Percentiles rank a stretch among this genome's conserved stretches.
These are phyloP conservation scores for Zopfia rhizophila DNA, from an alignment of 2,329 filamentous ascomycete genomes.

Conservation along the genomic window DNA sequence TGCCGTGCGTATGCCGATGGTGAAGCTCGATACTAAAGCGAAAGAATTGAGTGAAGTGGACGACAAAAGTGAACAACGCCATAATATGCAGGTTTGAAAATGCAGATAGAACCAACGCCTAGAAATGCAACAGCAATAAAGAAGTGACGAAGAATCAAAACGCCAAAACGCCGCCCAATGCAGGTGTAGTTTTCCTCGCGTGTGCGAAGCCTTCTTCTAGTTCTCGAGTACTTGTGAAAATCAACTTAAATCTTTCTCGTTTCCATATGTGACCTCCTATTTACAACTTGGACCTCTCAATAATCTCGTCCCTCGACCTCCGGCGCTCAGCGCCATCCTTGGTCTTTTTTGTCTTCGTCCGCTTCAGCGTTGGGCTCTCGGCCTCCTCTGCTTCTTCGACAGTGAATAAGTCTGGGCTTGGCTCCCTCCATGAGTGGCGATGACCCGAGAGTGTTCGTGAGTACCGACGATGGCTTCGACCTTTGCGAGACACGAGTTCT, in stretches of 20 bases:
- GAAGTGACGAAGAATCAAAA: conserved; percentile 20
- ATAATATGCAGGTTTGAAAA: conserved; percentile 4
- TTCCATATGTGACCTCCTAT: conserved; percentile 7
- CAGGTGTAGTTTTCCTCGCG: conserved; percentile 14
- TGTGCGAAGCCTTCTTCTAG: conserved; percentile 4
- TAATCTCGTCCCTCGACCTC: conserved; percentile 39
- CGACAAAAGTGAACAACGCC: conserved; percentile 5
- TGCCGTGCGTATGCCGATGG: background rate
- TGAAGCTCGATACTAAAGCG: conserved; percentile 2
- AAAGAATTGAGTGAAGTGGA: background rate
- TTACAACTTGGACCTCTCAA: conserved; percentile 45
- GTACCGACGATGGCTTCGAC: conserved; percentile 40
- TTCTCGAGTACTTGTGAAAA: conserved; percentile 5
- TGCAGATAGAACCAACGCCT: conserved; percentile 25
- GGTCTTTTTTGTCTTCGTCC: conserved; percentile 43
- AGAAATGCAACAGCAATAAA: conserved; percentile 32
- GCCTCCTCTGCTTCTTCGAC: conserved; percentile 54
- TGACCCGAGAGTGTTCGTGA: conserved; percentile 51
- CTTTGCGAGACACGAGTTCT: conserved; percentile 45
- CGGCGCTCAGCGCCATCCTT: conserved; percentile 48
- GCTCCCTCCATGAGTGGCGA: conserved; percentile 54
- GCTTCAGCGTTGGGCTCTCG: conserved; percentile 35
- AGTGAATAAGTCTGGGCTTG: conserved; percentile 54
- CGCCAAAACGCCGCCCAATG: conserved; percentile 41
- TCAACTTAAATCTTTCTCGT: conserved; percentile 13